Evolutionary conservation across 2,329 filamentous ascomycete genomes (phyloP).

Genomic region (Aspergillus thermomutatus): DNA sequence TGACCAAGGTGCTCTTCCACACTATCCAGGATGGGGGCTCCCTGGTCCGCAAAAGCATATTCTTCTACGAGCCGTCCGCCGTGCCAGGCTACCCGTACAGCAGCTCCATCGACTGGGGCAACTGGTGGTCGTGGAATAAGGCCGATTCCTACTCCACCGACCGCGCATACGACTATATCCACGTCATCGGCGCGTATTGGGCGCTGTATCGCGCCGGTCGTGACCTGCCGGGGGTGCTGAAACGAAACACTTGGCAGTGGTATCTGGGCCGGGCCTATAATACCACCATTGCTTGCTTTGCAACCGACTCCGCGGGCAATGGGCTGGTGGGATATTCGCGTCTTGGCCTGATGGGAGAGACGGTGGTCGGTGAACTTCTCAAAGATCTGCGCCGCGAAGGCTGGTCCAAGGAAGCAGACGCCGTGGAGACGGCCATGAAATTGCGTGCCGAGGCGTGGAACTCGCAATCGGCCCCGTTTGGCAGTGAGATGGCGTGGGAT

Average conservation of each 20-base stretch:
- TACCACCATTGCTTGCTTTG: conserved; percentile 38
- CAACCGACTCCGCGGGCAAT: conserved; percentile 40
- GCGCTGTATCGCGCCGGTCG: conserved; percentile 54
- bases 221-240: conserved; percentile 46
- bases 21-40: conserved; percentile 48
- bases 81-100: conserved; percentile 47
- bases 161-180: conserved; percentile 59
- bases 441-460: conserved; percentile 51
- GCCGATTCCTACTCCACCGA: conserved; percentile 44
- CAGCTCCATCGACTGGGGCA: conserved; percentile 45
- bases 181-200: conserved; percentile 57
- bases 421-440: conserved; percentile 48
- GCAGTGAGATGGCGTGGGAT: conserved; percentile 63
- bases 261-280: conserved; percentile 55
- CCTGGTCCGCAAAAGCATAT: conserved; percentile 54
- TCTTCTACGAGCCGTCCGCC: conserved; percentile 52
- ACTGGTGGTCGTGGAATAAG: conserved; percentile 53
- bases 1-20: conserved; percentile 50
- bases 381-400: conserved; percentile 50
- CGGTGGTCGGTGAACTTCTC: conserved; percentile 54
- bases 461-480: conserved; percentile 52
- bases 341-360: conserved; percentile 57
- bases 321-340: conserved; percentile 23
- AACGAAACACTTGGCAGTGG: conserved; percentile 49
- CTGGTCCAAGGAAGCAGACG: conserved; percentile 36